A percentile compares a stretch with the other conserved stretches of the same genome.
Conservation (phyloP, 2,329 filamentous ascomycete genomes). For the Pseudogymnoascus sp. region DNA sequence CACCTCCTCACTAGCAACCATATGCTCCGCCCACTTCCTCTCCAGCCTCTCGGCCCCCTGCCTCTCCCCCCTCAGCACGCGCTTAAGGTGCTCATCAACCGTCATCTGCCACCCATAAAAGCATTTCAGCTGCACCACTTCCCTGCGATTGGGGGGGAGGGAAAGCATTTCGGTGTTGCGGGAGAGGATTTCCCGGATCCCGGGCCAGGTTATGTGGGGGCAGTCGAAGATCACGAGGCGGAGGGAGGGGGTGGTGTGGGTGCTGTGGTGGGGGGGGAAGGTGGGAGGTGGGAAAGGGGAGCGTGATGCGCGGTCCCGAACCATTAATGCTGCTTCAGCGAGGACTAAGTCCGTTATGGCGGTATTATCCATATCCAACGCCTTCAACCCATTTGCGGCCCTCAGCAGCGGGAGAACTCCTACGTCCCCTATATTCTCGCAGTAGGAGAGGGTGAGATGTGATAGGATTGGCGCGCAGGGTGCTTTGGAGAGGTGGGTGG, state of each 20-base stretch:
- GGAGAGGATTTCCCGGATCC: constrained; percentile 76
- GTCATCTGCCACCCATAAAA: constrained; percentile 95
- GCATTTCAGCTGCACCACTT: constrained; percentile 82
- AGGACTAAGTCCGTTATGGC: constrained; percentile 80
- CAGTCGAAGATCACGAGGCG: constrained; percentile 85
- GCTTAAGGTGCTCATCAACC: constrained; percentile 83
- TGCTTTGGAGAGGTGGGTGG: constrained; percentile 64
- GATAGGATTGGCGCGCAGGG: constrained; percentile 64
- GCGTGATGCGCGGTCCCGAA: constrained; percentile 51
- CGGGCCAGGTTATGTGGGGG: constrained; percentile 84
- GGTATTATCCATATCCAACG: constrained; percentile 87
- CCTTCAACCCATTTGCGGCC: constrained; percentile 59
- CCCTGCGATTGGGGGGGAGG: constrained; percentile 49
- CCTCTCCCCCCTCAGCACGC: constrained; percentile 71
- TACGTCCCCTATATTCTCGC: constrained; percentile 72
- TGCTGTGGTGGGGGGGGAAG: constrained; percentile 19
- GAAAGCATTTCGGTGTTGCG: constrained; percentile 64
- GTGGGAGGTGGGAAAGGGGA: constrained; percentile 17
- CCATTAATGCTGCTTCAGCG: constrained; percentile 73
- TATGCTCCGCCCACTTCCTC: constrained; percentile 86
- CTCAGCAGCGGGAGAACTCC: constrained; percentile 81
- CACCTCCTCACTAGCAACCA: constrained; percentile 85
- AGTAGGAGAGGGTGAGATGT: constrained; percentile 84
- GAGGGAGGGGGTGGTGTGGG: constrained; percentile 44
- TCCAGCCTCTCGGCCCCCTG: constrained; percentile 70